phyloP scores from a whole-genome alignment of 805 yeast genomes.

The Spathaspora gorwiae region DNA sequence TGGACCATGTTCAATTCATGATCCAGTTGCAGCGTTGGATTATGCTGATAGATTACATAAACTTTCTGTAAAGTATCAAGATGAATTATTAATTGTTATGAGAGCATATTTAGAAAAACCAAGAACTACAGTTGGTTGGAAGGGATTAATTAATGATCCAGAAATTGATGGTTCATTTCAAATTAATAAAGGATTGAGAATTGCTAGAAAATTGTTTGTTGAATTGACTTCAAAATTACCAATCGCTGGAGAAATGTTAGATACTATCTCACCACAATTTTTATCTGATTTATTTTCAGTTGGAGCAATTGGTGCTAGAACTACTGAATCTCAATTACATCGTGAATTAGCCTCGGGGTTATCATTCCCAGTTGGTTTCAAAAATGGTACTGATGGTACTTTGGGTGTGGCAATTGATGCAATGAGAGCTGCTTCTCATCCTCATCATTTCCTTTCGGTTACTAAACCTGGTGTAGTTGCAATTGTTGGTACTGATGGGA shows the following conservation, averaged over 20 bases:
- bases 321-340: conserved; percentile 96
- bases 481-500: conserved; percentile 93
- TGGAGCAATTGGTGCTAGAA: conserved; percentile 99
- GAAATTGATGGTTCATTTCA: conserved; percentile 90
- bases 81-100: conserved; percentile 85
- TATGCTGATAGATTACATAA: conserved; percentile 66
- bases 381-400: conserved; percentile 96
- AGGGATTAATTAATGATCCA: conserved; percentile 96
- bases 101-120: conserved; percentile 98
- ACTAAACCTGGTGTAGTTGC: conserved; percentile 97
- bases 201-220: conserved; percentile 81
- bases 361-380: conserved; percentile 97
- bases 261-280: conserved; percentile 95
- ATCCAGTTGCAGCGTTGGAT: conserved; percentile 86
- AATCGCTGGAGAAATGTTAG: conserved; percentile 96
- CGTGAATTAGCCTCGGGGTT: conserved; percentile 96
- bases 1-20: conserved; percentile 98
- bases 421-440: conserved; percentile 82
- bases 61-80: conserved; percentile 57
- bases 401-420: conserved; percentile 95
- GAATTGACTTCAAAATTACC: conserved; percentile 81
- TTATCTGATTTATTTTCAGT: conserved; percentile 87
- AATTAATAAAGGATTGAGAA: conserved; percentile 89
- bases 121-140: conserved; percentile 99
- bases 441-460: conserved; percentile 91